Evolutionary conservation across 2,329 filamentous ascomycete species (phyloP).

Genomic region (Sporothrix curviconia): DNA sequence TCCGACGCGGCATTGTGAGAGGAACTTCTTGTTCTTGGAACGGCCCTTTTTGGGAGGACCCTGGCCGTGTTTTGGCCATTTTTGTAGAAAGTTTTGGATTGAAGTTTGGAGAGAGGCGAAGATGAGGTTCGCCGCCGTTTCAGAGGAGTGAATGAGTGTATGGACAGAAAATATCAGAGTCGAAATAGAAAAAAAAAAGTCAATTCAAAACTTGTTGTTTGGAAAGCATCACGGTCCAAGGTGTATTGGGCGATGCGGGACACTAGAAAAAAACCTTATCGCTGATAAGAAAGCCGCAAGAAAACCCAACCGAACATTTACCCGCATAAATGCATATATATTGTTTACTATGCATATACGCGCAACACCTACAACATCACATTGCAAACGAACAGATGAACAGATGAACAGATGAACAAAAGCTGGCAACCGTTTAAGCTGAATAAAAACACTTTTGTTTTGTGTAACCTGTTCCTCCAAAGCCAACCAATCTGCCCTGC

Average conservation of each 20-base stretch:
- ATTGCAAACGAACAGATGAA: too few species aligned
- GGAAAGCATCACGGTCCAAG: not conserved
- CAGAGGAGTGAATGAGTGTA: not conserved
- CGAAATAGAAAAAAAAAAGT: not conserved
- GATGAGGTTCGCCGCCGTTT: too few species aligned
- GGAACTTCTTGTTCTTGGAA: conserved; percentile 12
- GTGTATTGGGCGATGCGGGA: not conserved
- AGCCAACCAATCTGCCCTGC: not conserved
- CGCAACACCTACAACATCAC: too few species aligned
- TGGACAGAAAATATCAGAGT: not conserved
- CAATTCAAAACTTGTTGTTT: not conserved
- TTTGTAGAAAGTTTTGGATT: not conserved
- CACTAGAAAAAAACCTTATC: conserved; percentile 16
- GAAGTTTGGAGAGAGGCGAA: too few species aligned
- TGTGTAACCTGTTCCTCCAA: not conserved
- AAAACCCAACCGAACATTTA: not conserved
- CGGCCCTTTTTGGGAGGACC: conserved; percentile 15
- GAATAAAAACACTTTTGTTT: conserved; percentile 3
- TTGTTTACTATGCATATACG: not conserved
- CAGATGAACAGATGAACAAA: not conserved
- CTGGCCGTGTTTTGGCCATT: conserved; percentile 20
- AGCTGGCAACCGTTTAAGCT: too few species aligned
- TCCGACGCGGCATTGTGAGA: not conserved
- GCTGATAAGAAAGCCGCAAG: conserved; percentile 5
- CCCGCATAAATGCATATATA: too few species aligned